Evolutionary conservation across 176 grass and related monocot species (phyloP).

Genomic region (Areca catechu): DNA sequence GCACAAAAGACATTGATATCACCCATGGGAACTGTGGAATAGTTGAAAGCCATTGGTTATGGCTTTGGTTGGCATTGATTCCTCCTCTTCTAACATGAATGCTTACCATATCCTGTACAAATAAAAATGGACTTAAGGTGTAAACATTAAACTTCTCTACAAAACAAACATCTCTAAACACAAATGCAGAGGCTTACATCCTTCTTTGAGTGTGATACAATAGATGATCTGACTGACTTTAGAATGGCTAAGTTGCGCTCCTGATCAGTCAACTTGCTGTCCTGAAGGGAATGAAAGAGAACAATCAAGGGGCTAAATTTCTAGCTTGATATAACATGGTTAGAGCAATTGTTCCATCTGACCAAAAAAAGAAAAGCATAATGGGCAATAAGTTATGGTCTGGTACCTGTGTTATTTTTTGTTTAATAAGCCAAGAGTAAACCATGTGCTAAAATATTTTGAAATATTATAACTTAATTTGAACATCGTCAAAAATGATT

Average conservation of each 20-base stretch:
- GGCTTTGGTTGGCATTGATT: conserved; percentile 34
- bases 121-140: background rate
- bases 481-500: no score
- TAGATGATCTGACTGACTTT: conserved; percentile 30
- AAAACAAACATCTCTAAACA: background rate
- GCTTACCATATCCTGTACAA: conserved; percentile 46
- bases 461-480: no score
- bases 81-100: conserved; percentile 68
- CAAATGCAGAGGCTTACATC: conserved; percentile 28
- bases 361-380: no score
- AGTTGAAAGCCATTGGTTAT: conserved; percentile 58
- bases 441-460: no score
- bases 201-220: conserved; percentile 25
- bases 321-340: no score
- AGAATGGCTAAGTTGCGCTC: conserved; percentile 28
- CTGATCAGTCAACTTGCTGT: conserved; percentile 5
- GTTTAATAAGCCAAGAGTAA: no score
- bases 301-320: no score
- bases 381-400: no score
- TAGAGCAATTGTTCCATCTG: no score
- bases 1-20: conserved; percentile 67
- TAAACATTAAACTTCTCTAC: background rate
- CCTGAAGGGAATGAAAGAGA: conserved; percentile 9
- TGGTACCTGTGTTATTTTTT: no score
- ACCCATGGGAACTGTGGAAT: conserved; percentile 44